Evolutionary conservation across 805 yeast genomes (phyloP).

Genomic region (Metschnikowia aberdeeniae): DNA sequence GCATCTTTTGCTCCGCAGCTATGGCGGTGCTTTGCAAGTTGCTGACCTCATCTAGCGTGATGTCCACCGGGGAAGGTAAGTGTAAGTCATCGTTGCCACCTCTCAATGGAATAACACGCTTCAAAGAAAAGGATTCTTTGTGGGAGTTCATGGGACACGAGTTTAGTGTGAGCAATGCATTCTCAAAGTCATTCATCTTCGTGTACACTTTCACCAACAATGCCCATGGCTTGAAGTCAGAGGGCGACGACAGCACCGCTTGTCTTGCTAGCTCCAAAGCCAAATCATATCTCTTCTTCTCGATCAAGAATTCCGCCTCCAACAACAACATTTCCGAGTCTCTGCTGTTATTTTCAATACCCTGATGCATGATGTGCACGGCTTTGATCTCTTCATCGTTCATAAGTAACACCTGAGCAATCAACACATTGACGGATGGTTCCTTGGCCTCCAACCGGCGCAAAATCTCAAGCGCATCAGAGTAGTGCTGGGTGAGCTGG

Average conservation of each 20-base stretch:
- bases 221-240: constrained; percentile 74
- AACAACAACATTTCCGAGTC: constrained; percentile 52
- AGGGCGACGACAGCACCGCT: constrained; percentile 70
- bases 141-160: constrained; percentile 80
- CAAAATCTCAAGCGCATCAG: constrained; percentile 57
- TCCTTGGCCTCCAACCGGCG: constrained; percentile 48
- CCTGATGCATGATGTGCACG: constrained; percentile 47
- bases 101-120: constrained; percentile 53
- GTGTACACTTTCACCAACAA: constrained; percentile 61
- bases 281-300: constrained; percentile 49
- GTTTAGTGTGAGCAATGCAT: constrained; percentile 67
- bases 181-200: constrained; percentile 59
- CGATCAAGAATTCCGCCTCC: constrained; percentile 55
- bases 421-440: constrained; percentile 53
- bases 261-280: constrained; percentile 57
- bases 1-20: constrained; percentile 57
- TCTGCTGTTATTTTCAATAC: constrained; percentile 46
- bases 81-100: constrained; percentile 53
- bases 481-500: constrained; percentile 61
- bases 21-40: constrained; percentile 63
- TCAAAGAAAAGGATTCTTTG: constrained; percentile 60
- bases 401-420: constrained; percentile 49
- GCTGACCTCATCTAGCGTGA: constrained; percentile 63
- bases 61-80: constrained; percentile 74
- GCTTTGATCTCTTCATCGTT: constrained; percentile 61